Evolutionary conservation across 352 stramenopile species (phyloP), one percentile per base, ranked within the genome.

Genomic region (Pythium sukuiense): DNA sequence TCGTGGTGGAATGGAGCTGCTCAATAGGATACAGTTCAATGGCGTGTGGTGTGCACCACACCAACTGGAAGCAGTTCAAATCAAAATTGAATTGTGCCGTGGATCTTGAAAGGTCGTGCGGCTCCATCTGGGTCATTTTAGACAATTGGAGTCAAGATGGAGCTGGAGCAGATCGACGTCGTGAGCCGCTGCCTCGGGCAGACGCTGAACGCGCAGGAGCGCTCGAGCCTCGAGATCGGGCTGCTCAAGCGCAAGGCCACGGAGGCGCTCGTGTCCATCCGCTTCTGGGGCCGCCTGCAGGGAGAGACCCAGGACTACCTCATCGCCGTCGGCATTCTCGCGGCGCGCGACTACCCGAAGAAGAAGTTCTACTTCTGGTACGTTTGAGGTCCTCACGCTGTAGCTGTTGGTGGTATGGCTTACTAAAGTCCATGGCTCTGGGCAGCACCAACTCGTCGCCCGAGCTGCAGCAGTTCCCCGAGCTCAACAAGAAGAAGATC

Each of bases 291-390:
- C 2, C 76, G 81, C 49, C 65, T 92, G 49, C 62, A 61, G 12
- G 86, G 82, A 26, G 82, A 94, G 50, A 69, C 69, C n/a, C 68
- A 79, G 37, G 83, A 94, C 63, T 94, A 92, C 49, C 63, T 92
- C 58, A 58, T 92, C 61, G 79, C 74, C 1, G 81, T 91, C 27
- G 85, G 76, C 6, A 59, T 89, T 11, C 67, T 91, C 24, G 55
- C 79, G 0, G 72, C 63, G n/a, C 83, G 88, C 24, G 80, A 88
- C 59, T 90, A 88, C 39, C 83, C 82, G 14, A 88, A 79, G 65
- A 94, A 92, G 63, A 94, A 94, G 46, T 94, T 91, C 37, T 93
- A 92, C 82, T 94, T 92, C 39, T 94, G 82, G 83, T 90, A 71
- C 37, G 14, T 27, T 46, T 65, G 16, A n/a, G n/a, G 20, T 24